phyloP scores from a whole-genome alignment of 1,284 basidiomycete genomes.

The Athelia psychrophila region DNA sequence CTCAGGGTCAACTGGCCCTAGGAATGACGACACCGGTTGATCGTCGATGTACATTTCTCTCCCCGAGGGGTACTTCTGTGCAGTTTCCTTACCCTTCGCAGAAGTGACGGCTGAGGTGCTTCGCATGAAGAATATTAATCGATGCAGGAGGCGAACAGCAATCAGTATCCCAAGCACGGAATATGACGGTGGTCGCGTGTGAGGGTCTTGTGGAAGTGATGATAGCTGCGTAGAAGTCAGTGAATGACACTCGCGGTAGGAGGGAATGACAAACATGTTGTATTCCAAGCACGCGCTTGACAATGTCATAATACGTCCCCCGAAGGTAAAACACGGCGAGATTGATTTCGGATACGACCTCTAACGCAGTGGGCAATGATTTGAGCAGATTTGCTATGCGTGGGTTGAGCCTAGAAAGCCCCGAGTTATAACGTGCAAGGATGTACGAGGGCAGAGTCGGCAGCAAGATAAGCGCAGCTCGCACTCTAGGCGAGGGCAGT shows the following conservation, averaged over 20 bases:
- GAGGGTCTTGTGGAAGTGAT: conserved; percentile 64
- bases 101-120: conserved; percentile 13
- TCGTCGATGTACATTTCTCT: conserved; percentile 64
- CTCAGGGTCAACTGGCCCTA: conserved; percentile 53
- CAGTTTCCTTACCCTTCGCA: conserved; percentile 22
- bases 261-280: conserved; percentile 58
- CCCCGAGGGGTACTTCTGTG: conserved; percentile 11
- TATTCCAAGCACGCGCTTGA: conserved; percentile 69
- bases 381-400: conserved; percentile 37
- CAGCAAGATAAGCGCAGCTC: conserved; percentile 61
- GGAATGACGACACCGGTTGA: conserved; percentile 55
- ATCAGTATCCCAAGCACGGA: conserved; percentile 81
- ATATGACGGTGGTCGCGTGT: conserved; percentile 77
- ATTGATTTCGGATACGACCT: conserved; percentile 69
- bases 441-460: conserved; percentile 62
- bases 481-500: conserved; percentile 44
- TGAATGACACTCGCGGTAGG: neutral
- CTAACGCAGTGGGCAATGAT: conserved; percentile 44
- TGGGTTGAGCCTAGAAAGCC: conserved; percentile 30
- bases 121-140: conserved; percentile 47
- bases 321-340: conserved; percentile 80
- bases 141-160: conserved; percentile 65
- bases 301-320: conserved; percentile 77
- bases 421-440: conserved; percentile 49
- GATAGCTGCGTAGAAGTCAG: conserved; percentile 54